Percentiles rank a stretch among this genome's conserved stretches.
Conservation (phyloP, 2,329 filamentous ascomycete species). For the Apiospora hydei region DNA sequence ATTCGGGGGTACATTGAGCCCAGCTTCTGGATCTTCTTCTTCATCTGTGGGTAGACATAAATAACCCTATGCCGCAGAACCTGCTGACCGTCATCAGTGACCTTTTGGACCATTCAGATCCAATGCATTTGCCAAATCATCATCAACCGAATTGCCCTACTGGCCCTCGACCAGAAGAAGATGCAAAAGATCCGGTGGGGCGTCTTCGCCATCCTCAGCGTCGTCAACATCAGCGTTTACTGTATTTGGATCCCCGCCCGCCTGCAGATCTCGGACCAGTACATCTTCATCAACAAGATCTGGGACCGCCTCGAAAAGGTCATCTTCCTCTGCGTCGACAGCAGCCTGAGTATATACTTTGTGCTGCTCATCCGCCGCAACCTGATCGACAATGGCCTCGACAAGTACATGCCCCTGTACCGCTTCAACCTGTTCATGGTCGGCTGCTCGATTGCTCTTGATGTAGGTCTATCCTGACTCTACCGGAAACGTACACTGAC, state of each 20-base stretch:
- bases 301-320: slow-evolving; percentile 60
- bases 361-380: slow-evolving; percentile 51
- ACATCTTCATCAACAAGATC: slow-evolving; percentile 50
- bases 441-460: slow-evolving; percentile 53
- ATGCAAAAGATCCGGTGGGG: slow-evolving; percentile 49
- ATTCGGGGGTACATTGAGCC: slow-evolving; percentile 19
- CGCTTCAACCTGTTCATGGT: slow-evolving; percentile 55
- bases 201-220: slow-evolving; percentile 48
- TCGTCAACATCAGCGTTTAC: slow-evolving; percentile 57
- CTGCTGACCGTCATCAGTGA: not conserved
- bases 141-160: slow-evolving; percentile 55
- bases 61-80: too few relatives aligned
- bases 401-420: slow-evolving; percentile 54
- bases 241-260: slow-evolving; percentile 59
- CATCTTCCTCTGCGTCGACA: slow-evolving; percentile 54
- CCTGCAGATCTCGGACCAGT: slow-evolving; percentile 48
- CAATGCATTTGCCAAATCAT: slow-evolving; percentile 60
- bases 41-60: slow-evolving; percentile 20
- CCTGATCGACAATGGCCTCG: slow-evolving; percentile 53
- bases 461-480: slow-evolving; percentile 36
- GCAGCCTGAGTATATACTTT: slow-evolving; percentile 55
- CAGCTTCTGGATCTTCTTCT: slow-evolving; percentile 27
- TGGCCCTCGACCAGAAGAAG: slow-evolving; percentile 48
- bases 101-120: slow-evolving; percentile 37
- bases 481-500: not conserved